Base-by-base conservation (phyloP, 2,329 filamentous ascomycete genomes). In the Colletotrichum chlorophyti region DNA sequence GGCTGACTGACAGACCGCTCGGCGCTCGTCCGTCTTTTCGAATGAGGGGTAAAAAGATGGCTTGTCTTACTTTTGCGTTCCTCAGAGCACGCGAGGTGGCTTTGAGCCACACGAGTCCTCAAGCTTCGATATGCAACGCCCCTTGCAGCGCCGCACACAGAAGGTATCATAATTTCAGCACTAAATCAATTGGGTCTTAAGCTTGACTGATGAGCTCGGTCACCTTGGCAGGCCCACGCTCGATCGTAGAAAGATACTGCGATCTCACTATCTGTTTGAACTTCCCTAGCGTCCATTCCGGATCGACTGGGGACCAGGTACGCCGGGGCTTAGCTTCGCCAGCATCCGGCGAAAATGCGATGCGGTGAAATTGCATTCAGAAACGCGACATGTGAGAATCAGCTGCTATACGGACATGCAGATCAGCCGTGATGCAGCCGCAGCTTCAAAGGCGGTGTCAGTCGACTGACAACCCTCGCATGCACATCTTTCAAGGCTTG, bases 401-500 rank as follows among this genome's bases (percentile, higher is more conserved):
- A 53, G 15, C 21, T 15, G 24, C 38, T 40, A 35, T 45, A n/a
- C n/a, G n/a, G n/a, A n/a, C n/a, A n/a, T n/a, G n/a, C n/a, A n/a
- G n/a, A n/a, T n/a, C n/a, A n/a, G n/a, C n/a, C n/a, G n/a, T n/a
- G n/a, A n/a, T n/a, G n/a, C 17, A 60, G 14, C 11, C 52, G 51
- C 42, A 60, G n/a, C 38, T 60, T 60, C 37, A 41, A 43, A 21
- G 37, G 35, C 26, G 52, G 57, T 35, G 31, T 45, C 14, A 60
- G 24, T 8, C 31, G 43, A 35, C 40, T n/a, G 31, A 55, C 14
- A 27, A 60, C 49, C 43, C 50, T 38, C 24, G 32, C 51, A 49
- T 60, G 57, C 57, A 57, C 51, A 21, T 50, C 38, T 40, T 24
- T 57, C 17, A 60, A 34, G 6, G 35, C 51, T 15, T 50, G 51